phyloP scores from a whole-genome alignment of 108 stramenopile species.

The Asterionellopsis glacialis region DNA sequence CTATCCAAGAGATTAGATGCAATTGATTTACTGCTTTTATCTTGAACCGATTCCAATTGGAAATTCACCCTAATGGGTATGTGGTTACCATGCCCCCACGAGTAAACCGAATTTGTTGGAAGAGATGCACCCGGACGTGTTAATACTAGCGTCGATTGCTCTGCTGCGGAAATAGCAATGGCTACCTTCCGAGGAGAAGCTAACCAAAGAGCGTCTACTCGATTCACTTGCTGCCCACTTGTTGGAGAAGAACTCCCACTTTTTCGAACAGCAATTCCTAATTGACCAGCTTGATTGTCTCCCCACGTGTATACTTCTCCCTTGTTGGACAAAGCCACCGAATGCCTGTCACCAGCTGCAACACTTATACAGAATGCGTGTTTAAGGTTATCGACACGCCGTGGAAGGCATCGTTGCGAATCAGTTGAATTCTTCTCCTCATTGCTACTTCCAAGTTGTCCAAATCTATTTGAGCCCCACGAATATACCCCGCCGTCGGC shows the following conservation, averaged over 20 bases:
- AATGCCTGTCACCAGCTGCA: constrained; percentile 76
- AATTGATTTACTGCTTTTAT: not conserved
- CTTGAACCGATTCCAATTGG: constrained; percentile 7
- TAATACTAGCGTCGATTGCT: constrained; percentile 69
- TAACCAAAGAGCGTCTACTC: constrained; percentile 71
- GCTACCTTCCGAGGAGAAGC: constrained; percentile 37
- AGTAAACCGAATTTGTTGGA: constrained; percentile 67
- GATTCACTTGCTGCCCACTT: constrained; percentile 30
- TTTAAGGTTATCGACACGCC: constrained; percentile 68
- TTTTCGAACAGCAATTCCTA: constrained; percentile 44
- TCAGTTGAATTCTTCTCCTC: constrained; percentile 1
- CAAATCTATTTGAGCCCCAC: constrained; percentile 83
- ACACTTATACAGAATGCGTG: constrained; percentile 52
- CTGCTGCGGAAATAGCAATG: constrained; percentile 71
- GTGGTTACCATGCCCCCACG: constrained; percentile 83
- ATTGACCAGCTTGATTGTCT: constrained; percentile 69
- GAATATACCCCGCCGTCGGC: constrained; percentile 56
- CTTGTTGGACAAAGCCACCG: constrained; percentile 58
- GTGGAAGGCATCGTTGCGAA: constrained; percentile 46
- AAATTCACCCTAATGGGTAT: constrained; percentile 62
- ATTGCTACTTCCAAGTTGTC: constrained; percentile 53
- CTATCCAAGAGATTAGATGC: constrained; percentile 5
- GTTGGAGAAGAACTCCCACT: constrained; percentile 5
- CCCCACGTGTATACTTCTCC: constrained; percentile 87
- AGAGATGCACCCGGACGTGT: constrained; percentile 36